Evolutionary conservation across 164 flowering plant species (phyloP), one percentile per base, ranked within the genome.

Genomic region (Vitis amurensis): DNA sequence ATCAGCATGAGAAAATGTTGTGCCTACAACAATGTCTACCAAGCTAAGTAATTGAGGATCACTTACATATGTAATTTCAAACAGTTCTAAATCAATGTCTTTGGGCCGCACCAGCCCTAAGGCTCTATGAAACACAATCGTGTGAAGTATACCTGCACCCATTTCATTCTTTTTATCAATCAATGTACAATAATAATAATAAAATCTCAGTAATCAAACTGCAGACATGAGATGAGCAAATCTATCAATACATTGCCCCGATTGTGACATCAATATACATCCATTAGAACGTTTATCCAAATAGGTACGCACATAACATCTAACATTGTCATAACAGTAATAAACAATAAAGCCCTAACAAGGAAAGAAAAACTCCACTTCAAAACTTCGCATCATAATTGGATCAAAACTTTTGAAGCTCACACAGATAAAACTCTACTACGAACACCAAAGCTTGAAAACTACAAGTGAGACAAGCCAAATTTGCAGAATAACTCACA

Each of bases 61-160:
- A 87, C 98, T 91, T 78, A 95, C 99, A 79, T 95, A 95, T 63
- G 99, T 95, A 51, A 95, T 91, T 23, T 95, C 98, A 71, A 95
- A 91, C 55, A 95, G 94, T 73, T 89, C 97, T 79, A 87, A 81
- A 76, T 93, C 99, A 68, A 95, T 72, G 50, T 95, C 98, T 73
- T 83, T 93, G 66, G 99, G 99, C 67, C 97, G 93, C 71, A 95
- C 91, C 47, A 91, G 91, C 59, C 97, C 98, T 69, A 95, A 81
- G 52, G 99, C 99, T 68, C 98, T 86, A 70, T 95, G 98, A 78
- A 95, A 95, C 72, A 91, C 71, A 73, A 95, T 85, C 5, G 99
- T 93, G 74, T 95, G 99, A 13, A 95, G 80, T 71, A 95, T 88
- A 64, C 99, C 99, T 95, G 91, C 85, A 84, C 19, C 44, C 52